phyloP scores from a whole-genome alignment of 2,329 filamentous ascomycete genomes.

The Phaeoacremonium minimum region DNA sequence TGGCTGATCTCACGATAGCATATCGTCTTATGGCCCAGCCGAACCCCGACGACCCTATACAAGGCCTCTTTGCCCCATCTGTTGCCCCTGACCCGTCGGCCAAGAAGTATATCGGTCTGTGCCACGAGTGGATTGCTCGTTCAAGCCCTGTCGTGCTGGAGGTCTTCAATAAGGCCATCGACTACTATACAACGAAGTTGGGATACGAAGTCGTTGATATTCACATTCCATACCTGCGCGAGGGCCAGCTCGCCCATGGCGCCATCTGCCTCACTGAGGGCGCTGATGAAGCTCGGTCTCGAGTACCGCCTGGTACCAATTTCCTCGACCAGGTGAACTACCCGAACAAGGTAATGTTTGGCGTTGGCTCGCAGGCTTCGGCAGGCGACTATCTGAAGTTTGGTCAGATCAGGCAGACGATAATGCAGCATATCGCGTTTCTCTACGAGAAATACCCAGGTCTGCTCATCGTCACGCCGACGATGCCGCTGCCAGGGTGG shows the following conservation, averaged over 20 bases:
- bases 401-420: constrained; percentile 66
- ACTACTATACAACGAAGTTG: constrained; percentile 47
- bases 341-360: constrained; percentile 67
- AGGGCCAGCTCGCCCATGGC: constrained; percentile 74
- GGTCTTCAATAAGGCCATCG: constrained; percentile 58
- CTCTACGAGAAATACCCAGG: constrained; percentile 69
- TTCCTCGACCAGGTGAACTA: constrained; percentile 56
- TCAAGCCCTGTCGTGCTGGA: constrained; percentile 60
- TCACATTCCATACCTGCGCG: constrained; percentile 58
- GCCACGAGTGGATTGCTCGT: constrained; percentile 63
- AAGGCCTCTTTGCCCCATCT: constrained; percentile 60
- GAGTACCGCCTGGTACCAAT: constrained; percentile 36
- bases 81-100: constrained; percentile 32
- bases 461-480: constrained; percentile 75
- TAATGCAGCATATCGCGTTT: constrained; percentile 74
- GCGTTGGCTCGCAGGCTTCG: constrained; percentile 58
- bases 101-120: constrained; percentile 67
- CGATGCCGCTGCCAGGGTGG: constrained; percentile 73
- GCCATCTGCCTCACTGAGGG: constrained; percentile 74
- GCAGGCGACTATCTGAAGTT: constrained; percentile 68
- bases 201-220: constrained; percentile 54
- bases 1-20: constrained; percentile 74
- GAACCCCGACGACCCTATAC: constrained; percentile 57
- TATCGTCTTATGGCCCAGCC: constrained; percentile 77
- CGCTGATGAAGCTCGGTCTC: constrained; percentile 38